Evolutionary conservation across 1,284 basidiomycete genomes (phyloP), one percentile per base, ranked within the genome.

Genomic region (Malassezia brasiliensis): DNA sequence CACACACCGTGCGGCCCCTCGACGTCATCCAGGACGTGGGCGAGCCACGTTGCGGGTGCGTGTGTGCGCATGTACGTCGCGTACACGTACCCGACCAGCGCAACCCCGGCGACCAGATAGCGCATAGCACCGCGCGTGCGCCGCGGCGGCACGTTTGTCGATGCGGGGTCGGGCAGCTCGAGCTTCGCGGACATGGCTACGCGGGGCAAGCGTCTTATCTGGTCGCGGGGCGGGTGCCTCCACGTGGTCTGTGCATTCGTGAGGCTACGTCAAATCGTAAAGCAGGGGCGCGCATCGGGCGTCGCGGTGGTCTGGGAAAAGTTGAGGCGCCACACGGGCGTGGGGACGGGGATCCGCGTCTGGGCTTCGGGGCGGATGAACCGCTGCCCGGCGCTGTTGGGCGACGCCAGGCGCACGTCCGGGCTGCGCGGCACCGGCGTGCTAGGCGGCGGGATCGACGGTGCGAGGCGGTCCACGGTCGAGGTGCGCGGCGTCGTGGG

Each of bases 341-440:
- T 44, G 19, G 55, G 50, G n/a, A 57, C 45, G 19, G 55, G 55
- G 19, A 57, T 52, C 4, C 55, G 50, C n/a, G 38, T 52, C 30
- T 40, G 45, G 11, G 47, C 22, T 19, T 52, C 47, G 19, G 34
- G 37, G 37, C 40, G 39, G n/a, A 56, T 31, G 15, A 45, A 46
- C 14, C 54, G 54, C n/a, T 32, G 42, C 11, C 50, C 44, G 3
- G 38, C 28, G 14, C 32, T 20, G 15, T 31, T 11, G 20, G 48
- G 54, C n/a, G 54, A 51, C 17, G 42, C 14, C 5, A 31, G 25
- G 12, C 36, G 34, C 25, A 31, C 46, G 28, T 51, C 48, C 10
- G 54, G 54, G 19, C 54, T 56, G 20, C 54, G 42, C 2, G 48
- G 54, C 17, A 52, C 45, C 5, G 54, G 54, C 19, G 54, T 51